Percentiles rank a stretch among this genome's conserved stretches.
These are phyloP conservation scores for Chrysosphaeria jannelii DNA, from an alignment of 2,329 filamentous ascomycete species.

Conservation along the genomic window DNA sequence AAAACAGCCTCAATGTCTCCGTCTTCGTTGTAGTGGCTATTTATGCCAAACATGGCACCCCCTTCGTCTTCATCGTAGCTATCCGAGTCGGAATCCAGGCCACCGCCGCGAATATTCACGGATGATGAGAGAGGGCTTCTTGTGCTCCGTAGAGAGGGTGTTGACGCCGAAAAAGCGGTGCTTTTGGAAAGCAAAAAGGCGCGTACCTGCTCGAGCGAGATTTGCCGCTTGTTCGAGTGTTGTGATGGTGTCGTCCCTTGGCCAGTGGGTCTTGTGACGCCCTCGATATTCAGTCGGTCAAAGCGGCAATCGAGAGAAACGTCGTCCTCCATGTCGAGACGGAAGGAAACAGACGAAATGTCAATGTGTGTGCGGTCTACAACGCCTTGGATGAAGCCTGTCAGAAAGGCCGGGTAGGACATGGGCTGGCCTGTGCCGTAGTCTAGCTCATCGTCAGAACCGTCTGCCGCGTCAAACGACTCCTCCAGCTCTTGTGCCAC, in stretches of 20 bases:
- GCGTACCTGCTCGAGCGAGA: constrained; percentile 30
- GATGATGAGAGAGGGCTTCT: too few relatives aligned
- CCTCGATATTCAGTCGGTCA: constrained; percentile 33
- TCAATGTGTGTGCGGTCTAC: constrained; percentile 38
- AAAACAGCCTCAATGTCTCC: too few relatives aligned
- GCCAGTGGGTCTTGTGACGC: constrained; percentile 24
- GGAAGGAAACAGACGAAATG: constrained; percentile 33
- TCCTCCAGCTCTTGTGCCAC: constrained; percentile 32
- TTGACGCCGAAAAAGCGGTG: constrained; percentile 29
- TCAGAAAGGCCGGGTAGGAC: constrained; percentile 37
- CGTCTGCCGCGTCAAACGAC: constrained; percentile 25
- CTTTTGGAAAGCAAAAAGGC: constrained; percentile 37
- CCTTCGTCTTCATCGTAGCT: too few relatives aligned
- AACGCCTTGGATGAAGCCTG: constrained; percentile 43
- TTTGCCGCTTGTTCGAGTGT: constrained; percentile 36
- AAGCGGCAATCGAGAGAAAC: constrained; percentile 22
- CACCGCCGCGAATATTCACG: too few relatives aligned
- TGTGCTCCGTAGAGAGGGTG: too few relatives aligned
- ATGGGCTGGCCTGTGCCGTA: constrained; percentile 44
- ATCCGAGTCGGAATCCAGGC: too few relatives aligned
- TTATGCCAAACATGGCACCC: too few relatives aligned
- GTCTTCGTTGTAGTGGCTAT: too few relatives aligned
- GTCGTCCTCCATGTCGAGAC: constrained; percentile 28
- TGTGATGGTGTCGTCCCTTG: too few relatives aligned
- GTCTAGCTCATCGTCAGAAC: constrained; percentile 2